A percentile compares a stretch with the other conserved stretches of the same genome.
These are phyloP conservation scores for Epichloe sp. DNA, from an alignment of 2,329 filamentous ascomycete species.

Conservation along the genomic window DNA sequence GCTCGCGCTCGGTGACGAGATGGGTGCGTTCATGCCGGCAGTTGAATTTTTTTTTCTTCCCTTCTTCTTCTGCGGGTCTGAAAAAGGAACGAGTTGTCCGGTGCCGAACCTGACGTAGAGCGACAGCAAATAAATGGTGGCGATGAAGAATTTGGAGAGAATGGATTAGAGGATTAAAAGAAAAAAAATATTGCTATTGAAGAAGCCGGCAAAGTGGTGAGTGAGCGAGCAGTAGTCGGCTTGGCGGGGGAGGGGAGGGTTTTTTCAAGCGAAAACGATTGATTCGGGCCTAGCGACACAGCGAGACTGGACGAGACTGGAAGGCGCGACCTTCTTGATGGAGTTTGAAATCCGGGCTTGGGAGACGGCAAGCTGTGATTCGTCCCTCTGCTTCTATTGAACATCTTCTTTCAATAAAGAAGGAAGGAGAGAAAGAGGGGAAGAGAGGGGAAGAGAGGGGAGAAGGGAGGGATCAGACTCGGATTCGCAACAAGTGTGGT, in stretches of 20 bases:
- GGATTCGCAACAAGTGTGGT: too few species aligned
- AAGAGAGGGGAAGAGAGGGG: background rate
- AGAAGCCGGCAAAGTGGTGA: background rate
- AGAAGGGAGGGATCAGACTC: background rate
- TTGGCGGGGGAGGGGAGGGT: too few species aligned
- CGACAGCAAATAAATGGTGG: too few species aligned
- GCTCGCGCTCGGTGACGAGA: constrained; percentile 2
- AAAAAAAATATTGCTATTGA: background rate
- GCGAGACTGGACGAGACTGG: too few species aligned
- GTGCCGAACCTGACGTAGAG: background rate
- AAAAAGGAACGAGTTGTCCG: background rate
- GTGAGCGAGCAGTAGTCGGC: background rate
- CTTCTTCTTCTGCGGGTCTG: background rate
- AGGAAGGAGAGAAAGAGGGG: background rate
- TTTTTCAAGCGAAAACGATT: too few species aligned
- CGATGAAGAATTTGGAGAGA: too few species aligned
- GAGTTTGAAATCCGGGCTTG: too few species aligned
- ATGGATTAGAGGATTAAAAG: background rate
- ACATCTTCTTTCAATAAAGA: background rate
- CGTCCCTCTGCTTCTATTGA: too few species aligned
- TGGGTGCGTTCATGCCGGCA: constrained; percentile 5
- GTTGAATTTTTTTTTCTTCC: background rate
- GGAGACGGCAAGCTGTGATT: too few species aligned
- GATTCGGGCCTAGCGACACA: too few species aligned
- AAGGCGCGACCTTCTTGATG: too few species aligned